Evolutionary conservation across 2,329 filamentous ascomycete genomes (phyloP).

Genomic region (Rhynchosporium graminicola): DNA sequence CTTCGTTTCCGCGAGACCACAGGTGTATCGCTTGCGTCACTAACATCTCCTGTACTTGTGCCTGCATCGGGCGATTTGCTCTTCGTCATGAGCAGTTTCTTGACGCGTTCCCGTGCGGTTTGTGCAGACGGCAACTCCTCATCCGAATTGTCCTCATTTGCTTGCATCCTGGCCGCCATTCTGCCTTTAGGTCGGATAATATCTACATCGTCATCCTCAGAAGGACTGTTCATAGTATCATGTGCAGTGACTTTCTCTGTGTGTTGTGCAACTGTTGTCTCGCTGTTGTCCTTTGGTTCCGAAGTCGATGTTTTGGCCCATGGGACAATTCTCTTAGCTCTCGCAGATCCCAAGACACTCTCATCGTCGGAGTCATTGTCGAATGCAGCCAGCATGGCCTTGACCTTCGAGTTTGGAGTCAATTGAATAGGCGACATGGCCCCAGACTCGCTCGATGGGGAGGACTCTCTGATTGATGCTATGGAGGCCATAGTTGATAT

Average conservation of each 20-base stretch:
- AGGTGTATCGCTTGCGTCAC: constrained; percentile 31
- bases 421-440: constrained; percentile 46
- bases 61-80: constrained; percentile 38
- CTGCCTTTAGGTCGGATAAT: constrained; percentile 60
- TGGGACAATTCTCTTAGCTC: constrained; percentile 25
- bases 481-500: constrained; percentile 41
- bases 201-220: constrained; percentile 49
- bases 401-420: constrained; percentile 57
- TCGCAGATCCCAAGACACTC: constrained; percentile 28
- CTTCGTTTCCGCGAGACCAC: constrained; percentile 36
- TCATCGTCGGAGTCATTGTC: constrained; percentile 51
- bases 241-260: constrained; percentile 1
- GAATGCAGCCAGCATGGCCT: constrained; percentile 53
- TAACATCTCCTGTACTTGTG: constrained; percentile 41
- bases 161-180: constrained; percentile 65
- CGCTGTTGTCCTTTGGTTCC: constrained; percentile 19
- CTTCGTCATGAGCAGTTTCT: constrained; percentile 45
- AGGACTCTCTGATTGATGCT: constrained; percentile 51
- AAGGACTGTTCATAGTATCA: constrained; percentile 15
- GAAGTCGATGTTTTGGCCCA: constrained; percentile 21
- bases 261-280: constrained; percentile 16
- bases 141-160: constrained; percentile 29
- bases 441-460: constrained; percentile 47
- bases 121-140: constrained; percentile 27
- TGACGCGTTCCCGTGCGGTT: constrained; percentile 46